Evolutionary conservation across 2,329 filamentous ascomycete genomes (phyloP).

Genomic region (Cladosporium halotolerans): DNA sequence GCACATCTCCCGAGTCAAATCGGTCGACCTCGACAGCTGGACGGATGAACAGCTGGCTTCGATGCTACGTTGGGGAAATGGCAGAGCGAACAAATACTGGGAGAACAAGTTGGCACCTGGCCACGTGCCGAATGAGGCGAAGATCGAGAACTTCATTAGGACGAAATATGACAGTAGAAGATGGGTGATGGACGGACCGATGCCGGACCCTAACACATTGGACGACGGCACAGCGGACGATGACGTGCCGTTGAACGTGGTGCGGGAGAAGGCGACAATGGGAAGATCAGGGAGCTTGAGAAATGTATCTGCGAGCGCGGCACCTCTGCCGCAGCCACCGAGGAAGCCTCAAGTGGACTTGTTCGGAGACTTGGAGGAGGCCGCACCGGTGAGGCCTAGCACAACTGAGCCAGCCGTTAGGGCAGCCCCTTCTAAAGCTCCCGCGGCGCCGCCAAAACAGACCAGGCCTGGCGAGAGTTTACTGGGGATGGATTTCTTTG

Average conservation of each 20-base stretch:
- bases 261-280: slow-evolving; percentile 65
- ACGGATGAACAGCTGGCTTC: slow-evolving; percentile 96
- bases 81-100: slow-evolving; percentile 97
- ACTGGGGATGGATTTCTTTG: slow-evolving; percentile 87
- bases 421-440: slow-evolving; percentile 38
- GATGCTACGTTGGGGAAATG: slow-evolving; percentile 91
- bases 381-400: slow-evolving; percentile 62
- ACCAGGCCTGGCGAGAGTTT: slow-evolving; percentile 78
- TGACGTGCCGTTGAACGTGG: slow-evolving; percentile 64
- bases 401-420: slow-evolving; percentile 68
- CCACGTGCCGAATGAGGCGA: slow-evolving; percentile 89
- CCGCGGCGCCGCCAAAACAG: slow-evolving; percentile 40
- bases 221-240: slow-evolving; percentile 71
- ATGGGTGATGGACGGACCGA: slow-evolving; percentile 97
- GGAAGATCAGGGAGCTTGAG: slow-evolving; percentile 35
- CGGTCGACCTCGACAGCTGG: slow-evolving; percentile 95
- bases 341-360: slow-evolving; percentile 57
- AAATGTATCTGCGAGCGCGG: slow-evolving; percentile 19
- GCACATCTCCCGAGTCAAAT: slow-evolving; percentile 96
- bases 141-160: slow-evolving; percentile 99
- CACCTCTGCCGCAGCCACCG: slow-evolving; percentile 31
- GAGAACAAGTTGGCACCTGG: slow-evolving; percentile 87
- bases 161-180: slow-evolving; percentile 98
- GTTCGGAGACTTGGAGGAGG: slow-evolving; percentile 65
- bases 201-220: slow-evolving; percentile 84